These are phyloP conservation scores for Komagataella pastoris DNA, from an alignment of 805 yeast genomes.

Conservation along the genomic window DNA sequence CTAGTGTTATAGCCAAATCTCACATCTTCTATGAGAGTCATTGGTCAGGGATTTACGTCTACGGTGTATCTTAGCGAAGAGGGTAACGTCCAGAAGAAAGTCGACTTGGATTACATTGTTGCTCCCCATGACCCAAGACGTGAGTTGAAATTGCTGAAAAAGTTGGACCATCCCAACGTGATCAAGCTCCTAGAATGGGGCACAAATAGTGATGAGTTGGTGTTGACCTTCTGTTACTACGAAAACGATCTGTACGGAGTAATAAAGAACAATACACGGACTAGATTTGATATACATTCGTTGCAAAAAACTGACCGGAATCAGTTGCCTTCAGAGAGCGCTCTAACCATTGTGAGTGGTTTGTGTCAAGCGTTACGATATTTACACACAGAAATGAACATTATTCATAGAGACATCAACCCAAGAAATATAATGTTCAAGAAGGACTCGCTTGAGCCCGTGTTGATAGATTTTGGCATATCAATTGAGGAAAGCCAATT, in stretches of 20 bases:
- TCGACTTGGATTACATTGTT: slow-evolving; percentile 33
- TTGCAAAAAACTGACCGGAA: background rate
- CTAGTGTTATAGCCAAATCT: too few species aligned
- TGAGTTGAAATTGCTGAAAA: slow-evolving; percentile 26
- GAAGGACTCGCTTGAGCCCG: slow-evolving; percentile 14
- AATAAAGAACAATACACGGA: slow-evolving; percentile 18
- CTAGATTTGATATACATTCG: slow-evolving; percentile 1
- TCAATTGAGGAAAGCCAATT: slow-evolving; percentile 41
- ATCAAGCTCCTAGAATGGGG: slow-evolving; percentile 13
- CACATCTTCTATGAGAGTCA: background rate
- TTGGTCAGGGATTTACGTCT: background rate
- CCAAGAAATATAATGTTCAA: slow-evolving; percentile 45
- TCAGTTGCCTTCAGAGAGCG: background rate
- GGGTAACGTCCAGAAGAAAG: background rate
- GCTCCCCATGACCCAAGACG: slow-evolving; percentile 40
- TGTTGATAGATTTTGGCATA: slow-evolving; percentile 29
- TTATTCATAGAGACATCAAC: slow-evolving; percentile 61
- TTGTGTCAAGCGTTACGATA: slow-evolving; percentile 36
- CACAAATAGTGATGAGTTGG: slow-evolving; percentile 19
- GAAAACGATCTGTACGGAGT: slow-evolving; percentile 20
- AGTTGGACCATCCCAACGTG: slow-evolving; percentile 6
- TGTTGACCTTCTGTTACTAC: slow-evolving; percentile 28
- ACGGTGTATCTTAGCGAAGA: background rate
- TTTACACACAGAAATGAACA: slow-evolving; percentile 50
- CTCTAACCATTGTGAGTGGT: slow-evolving; percentile 11